Evolutionary conservation across 139 green algal genomes (phyloP).

Genomic region (Raphidocelis subcapitata): DNA sequence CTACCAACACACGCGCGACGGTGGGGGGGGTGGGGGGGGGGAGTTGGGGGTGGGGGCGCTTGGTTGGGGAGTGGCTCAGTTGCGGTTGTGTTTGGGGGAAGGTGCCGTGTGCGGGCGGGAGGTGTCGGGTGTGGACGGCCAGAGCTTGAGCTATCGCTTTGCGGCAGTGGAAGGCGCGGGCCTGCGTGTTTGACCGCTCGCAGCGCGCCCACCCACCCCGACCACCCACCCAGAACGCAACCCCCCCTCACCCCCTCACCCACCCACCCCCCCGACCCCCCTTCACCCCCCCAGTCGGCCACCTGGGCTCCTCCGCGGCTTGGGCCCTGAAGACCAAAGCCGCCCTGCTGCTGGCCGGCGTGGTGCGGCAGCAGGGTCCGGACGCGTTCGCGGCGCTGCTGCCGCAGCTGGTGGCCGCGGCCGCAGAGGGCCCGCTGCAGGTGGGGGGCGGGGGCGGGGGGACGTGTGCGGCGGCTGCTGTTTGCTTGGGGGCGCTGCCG

Average conservation of each 20-base stretch:
- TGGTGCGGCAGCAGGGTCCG: slow-evolving; percentile 66
- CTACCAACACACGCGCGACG: slow-evolving; percentile 32
- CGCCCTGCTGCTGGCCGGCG: slow-evolving; percentile 66
- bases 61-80: no score
- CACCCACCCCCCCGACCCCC: not conserved
- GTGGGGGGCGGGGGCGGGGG: slow-evolving; percentile 4
- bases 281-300: slow-evolving; percentile 34
- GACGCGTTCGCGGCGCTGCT: slow-evolving; percentile 54
- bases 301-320: slow-evolving; percentile 22
- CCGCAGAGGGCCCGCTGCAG: slow-evolving; percentile 40
- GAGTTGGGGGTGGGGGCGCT: no score
- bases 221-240: no score
- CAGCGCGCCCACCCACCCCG: no score
- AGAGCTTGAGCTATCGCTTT: not conserved
- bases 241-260: not conserved
- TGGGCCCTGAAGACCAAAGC: slow-evolving; percentile 71
- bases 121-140: slow-evolving; percentile 1
- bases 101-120: no score
- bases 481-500: not conserved
- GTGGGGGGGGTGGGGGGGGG: not conserved
- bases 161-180: no score
- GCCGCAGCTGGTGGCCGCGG: slow-evolving; percentile 61
- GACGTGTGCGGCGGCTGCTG: not conserved
- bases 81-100: no score
- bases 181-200: no score